Percentiles rank a stretch among this genome's conserved stretches.
These are phyloP conservation scores for Botrytis deweyae DNA, from an alignment of 2,329 filamentous ascomycete genomes.

Conservation along the genomic window DNA sequence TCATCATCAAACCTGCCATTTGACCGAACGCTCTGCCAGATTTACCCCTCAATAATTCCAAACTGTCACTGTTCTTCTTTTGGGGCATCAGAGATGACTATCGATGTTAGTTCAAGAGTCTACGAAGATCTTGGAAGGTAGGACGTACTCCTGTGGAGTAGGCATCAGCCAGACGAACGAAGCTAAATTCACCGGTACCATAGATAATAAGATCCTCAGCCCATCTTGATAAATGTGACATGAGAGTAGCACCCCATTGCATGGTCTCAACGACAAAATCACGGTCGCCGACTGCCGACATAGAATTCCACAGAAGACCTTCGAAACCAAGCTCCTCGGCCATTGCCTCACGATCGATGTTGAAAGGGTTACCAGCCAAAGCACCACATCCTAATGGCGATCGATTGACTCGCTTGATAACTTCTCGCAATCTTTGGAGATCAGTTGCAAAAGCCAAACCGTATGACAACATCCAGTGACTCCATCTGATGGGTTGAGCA, in stretches of 20 bases:
- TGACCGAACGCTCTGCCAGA: conserved; percentile 74
- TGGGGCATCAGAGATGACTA: conserved; percentile 44
- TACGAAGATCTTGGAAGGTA: not conserved
- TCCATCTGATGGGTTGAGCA: conserved; percentile 76
- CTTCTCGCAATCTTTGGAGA: conserved; percentile 72
- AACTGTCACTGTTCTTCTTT: conserved; percentile 78
- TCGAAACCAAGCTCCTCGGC: conserved; percentile 80
- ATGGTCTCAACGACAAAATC: conserved; percentile 83
- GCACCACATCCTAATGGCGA: conserved; percentile 48
- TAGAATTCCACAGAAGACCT: conserved; percentile 71
- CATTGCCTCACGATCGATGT: conserved; percentile 76
- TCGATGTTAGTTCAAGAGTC: conserved; percentile 16
- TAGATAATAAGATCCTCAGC: conserved; percentile 86
- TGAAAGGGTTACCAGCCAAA: conserved; percentile 78
- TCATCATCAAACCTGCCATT: conserved; percentile 74
- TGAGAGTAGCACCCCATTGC: conserved; percentile 76
- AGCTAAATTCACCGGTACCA: conserved; percentile 67
- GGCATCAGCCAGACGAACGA: conserved; percentile 72
- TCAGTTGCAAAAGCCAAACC: conserved; percentile 70
- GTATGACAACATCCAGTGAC: conserved; percentile 77
- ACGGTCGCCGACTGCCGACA: conserved; percentile 61
- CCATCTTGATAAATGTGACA: conserved; percentile 75
- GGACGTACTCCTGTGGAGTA: conserved; percentile 63
- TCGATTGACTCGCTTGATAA: conserved; percentile 71
- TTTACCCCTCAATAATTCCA: conserved; percentile 76